phyloP scores from a whole-genome alignment of 306 rosid genomes.

The peach (Prunus persica) region DNA sequence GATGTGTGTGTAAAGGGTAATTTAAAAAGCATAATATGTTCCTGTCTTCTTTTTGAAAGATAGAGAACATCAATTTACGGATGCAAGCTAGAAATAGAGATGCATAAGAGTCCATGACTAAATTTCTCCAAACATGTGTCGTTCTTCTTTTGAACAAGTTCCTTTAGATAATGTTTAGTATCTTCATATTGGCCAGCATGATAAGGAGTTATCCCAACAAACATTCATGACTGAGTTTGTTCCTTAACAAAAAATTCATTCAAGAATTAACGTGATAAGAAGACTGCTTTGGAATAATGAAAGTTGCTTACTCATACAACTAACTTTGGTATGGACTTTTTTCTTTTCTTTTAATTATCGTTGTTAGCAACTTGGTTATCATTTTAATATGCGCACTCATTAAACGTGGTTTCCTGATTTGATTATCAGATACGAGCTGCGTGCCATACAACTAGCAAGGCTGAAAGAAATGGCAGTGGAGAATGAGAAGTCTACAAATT shows the following conservation, averaged over 20 bases:
- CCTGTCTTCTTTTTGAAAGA: background rate
- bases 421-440: constrained; percentile 71
- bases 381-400: background rate
- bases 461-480: constrained; percentile 52
- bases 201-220: background rate
- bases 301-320: background rate
- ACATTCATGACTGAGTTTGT: background rate
- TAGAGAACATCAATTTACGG: background rate
- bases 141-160: background rate
- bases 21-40: background rate
- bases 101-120: background rate
- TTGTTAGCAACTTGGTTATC: background rate
- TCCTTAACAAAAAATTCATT: background rate
- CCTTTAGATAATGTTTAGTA: background rate
- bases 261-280: background rate
- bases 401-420: constrained; percentile 15
- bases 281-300: background rate
- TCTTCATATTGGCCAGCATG: background rate
- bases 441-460: constrained; percentile 54
- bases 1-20: background rate
- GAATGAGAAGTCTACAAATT: constrained; percentile 49
- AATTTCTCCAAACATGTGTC: background rate
- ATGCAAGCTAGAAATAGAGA: background rate
- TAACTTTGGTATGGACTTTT: background rate
- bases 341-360: no score